These are phyloP conservation scores for Oryza punctata DNA, from an alignment of 176 grass and related monocot genomes.

Conservation along the genomic window DNA sequence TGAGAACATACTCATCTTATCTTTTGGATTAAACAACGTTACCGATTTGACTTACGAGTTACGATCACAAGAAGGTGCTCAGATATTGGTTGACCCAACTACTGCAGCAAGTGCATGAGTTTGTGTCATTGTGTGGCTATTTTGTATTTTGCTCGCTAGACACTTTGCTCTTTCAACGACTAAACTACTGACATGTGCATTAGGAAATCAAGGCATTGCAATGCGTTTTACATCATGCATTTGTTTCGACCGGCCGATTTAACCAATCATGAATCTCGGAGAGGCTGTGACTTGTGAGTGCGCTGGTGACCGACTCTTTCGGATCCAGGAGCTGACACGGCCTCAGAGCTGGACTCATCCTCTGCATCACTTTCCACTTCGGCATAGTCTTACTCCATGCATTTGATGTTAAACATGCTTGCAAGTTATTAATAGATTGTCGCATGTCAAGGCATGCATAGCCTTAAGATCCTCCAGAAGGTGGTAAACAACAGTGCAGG, in stretches of 20 bases:
- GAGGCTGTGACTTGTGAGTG: background rate
- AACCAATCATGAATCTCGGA: background rate
- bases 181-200: constrained; percentile 22
- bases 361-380: background rate
- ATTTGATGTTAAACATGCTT: background rate
- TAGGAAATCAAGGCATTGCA: background rate
- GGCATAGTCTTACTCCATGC: background rate
- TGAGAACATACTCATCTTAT: constrained; percentile 7
- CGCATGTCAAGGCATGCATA: background rate
- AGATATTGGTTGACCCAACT: constrained; percentile 40
- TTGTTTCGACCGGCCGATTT: constrained; percentile 24
- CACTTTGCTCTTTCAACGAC: background rate
- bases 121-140: constrained; percentile 19
- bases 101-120: background rate
- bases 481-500: background rate
- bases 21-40: background rate
- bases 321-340: background rate
- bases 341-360: background rate
- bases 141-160: constrained; percentile 1
- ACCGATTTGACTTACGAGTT: constrained; percentile 40
- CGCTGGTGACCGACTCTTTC: background rate
- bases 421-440: background rate
- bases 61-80: background rate
- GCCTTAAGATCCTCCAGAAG: background rate
- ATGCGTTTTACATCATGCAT: background rate